Evolutionary conservation across 2,329 filamentous ascomycete genomes (phyloP).

Genomic region (Microascus cirrosus): DNA sequence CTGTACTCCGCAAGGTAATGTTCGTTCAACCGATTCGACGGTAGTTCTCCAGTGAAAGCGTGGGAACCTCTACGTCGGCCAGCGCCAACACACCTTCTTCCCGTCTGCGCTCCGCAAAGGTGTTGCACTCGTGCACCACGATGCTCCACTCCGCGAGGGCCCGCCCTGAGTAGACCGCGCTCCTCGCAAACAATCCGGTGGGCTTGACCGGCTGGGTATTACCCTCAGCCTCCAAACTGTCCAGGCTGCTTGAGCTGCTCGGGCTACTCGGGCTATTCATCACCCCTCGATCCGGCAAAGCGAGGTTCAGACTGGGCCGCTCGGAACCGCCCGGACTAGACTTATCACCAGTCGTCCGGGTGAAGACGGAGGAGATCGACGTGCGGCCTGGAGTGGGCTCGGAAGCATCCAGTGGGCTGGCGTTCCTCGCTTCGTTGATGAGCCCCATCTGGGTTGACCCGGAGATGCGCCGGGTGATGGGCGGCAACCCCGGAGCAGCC

Average conservation of each 20-base stretch:
- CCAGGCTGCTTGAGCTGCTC: background rate
- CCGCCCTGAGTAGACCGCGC: conserved; percentile 54
- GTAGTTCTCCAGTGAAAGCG: conserved; percentile 28
- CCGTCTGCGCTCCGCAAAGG: conserved; percentile 65
- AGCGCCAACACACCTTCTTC: conserved; percentile 60
- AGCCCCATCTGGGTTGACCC: conserved; percentile 33
- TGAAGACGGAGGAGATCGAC: conserved; percentile 7
- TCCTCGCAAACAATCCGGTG: conserved; percentile 28
- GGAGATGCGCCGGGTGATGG: conserved; percentile 34
- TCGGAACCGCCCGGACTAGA: background rate
- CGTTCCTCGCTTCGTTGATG: conserved; percentile 39
- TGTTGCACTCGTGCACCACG: conserved; percentile 68
- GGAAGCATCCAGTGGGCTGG: conserved; percentile 23
- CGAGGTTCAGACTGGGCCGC: background rate
- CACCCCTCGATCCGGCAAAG: background rate
- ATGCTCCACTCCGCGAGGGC: conserved; percentile 70
- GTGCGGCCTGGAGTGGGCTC: conserved; percentile 11
- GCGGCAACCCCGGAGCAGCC: conserved; percentile 23
- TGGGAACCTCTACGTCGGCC: conserved; percentile 50
- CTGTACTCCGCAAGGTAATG: too few species aligned
- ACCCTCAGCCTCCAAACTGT: background rate
- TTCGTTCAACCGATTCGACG: conserved; percentile 11
- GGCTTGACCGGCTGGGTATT: conserved; percentile 33
- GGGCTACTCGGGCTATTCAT: background rate
- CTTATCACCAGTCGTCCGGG: background rate